phyloP scores from a whole-genome alignment of 768 basidiomycete species.

The Suillus ampliporus region DNA sequence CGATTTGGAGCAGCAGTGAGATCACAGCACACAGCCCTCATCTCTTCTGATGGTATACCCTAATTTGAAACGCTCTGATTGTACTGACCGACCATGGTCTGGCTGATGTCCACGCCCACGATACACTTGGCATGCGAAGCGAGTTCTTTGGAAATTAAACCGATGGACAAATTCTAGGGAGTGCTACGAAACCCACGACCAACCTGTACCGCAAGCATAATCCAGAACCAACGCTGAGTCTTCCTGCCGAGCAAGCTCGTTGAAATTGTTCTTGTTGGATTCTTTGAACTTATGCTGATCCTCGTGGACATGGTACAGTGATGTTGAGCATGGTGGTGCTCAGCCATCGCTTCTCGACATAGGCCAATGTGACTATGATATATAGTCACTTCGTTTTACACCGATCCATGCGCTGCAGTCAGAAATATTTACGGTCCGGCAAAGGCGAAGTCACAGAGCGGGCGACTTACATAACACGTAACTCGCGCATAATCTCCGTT shows the following conservation, averaged over 20 bases:
- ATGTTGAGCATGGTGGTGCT: constrained; percentile 8
- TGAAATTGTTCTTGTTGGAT: constrained; percentile 33
- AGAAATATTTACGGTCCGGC: too few relatives aligned
- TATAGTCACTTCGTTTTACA: too few relatives aligned
- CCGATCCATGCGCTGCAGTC: too few relatives aligned
- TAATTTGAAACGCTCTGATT: constrained; percentile 63
- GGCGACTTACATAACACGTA: too few relatives aligned
- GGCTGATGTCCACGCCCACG: constrained; percentile 79
- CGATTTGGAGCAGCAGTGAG: constrained; percentile 52
- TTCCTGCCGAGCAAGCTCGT: constrained; percentile 35
- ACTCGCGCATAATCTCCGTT: too few relatives aligned
- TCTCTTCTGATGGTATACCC: constrained; percentile 67
- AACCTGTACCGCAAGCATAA: constrained; percentile 78
- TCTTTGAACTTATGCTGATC: constrained; percentile 21
- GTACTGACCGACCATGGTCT: constrained; percentile 69
- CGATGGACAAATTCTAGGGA: not conserved
- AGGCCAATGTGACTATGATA: too few relatives aligned
- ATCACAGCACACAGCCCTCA: constrained; percentile 62
- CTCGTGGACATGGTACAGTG: not conserved
- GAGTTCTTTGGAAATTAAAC: constrained; percentile 65
- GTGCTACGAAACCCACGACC: constrained; percentile 12
- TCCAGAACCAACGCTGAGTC: constrained; percentile 67
- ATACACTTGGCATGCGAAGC: constrained; percentile 64
- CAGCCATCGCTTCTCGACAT: too few relatives aligned
- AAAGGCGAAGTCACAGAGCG: too few relatives aligned